Percentiles rank a stretch among this genome's conserved stretches.
Evolutionary conservation across 2,329 filamentous ascomycete genomes (phyloP).

Genomic region (Beauveria sp.): DNA sequence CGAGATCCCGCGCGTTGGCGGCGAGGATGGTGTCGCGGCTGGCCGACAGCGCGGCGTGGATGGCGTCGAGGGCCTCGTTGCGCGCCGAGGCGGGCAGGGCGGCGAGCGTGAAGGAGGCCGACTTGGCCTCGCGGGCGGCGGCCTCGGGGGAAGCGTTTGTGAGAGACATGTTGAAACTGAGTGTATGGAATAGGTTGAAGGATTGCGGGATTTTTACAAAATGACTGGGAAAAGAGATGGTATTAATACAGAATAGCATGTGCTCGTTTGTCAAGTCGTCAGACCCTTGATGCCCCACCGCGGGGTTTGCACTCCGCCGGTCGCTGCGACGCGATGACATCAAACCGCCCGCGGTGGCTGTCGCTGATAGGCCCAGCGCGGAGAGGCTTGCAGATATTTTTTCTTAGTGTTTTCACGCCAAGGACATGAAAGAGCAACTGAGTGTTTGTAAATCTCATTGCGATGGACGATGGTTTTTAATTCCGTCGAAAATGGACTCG

Average conservation of each 20-base stretch:
- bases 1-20: slow-evolving; percentile 80
- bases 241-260: background rate
- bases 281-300: background rate
- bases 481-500: background rate
- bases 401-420: background rate
- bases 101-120: slow-evolving; percentile 75
- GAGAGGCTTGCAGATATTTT: slow-evolving; percentile 4
- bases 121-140: slow-evolving; percentile 69
- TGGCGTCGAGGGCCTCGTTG: slow-evolving; percentile 76
- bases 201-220: background rate
- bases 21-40: slow-evolving; percentile 70
- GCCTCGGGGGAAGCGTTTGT: slow-evolving; percentile 75
- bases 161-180: slow-evolving; percentile 63
- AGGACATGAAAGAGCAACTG: background rate
- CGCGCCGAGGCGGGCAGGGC: slow-evolving; percentile 68
- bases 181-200: background rate
- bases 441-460: background rate
- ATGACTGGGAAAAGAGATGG: background rate
- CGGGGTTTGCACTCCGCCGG: slow-evolving; percentile 9
- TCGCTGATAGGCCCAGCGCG: slow-evolving; percentile 1
- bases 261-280: background rate
- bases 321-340: slow-evolving; percentile 7
- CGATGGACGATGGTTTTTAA: background rate
- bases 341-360: background rate
- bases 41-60: slow-evolving; percentile 67